Percentiles rank a stretch among this genome's conserved stretches.
Conservation (phyloP, 371 early-diverging fungal genomes). For the Mucor ambiguus region DNA sequence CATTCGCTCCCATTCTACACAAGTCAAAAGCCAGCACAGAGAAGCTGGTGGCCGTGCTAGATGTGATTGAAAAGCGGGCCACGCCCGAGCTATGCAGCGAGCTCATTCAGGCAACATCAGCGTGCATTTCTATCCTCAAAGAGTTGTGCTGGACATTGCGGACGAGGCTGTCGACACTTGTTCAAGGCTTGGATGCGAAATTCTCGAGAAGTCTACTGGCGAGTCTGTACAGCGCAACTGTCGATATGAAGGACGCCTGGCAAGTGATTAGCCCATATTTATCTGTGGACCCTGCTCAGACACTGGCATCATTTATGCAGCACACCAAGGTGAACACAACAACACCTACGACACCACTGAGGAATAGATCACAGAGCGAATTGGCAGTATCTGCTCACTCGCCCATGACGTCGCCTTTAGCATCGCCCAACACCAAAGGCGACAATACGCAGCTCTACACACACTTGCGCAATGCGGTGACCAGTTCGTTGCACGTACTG, state of each 20-base stretch:
- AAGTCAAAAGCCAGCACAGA: slow-evolving; percentile 28
- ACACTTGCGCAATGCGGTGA: slow-evolving; percentile 39
- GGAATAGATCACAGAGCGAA: slow-evolving; percentile 33
- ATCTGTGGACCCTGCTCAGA: slow-evolving; percentile 13
- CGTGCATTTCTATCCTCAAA: slow-evolving; percentile 26
- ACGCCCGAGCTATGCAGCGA: slow-evolving; percentile 13
- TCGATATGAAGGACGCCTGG: slow-evolving; percentile 58
- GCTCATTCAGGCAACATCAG: slow-evolving; percentile 14
- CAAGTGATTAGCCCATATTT: slow-evolving; percentile 36
- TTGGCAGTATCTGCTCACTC: slow-evolving; percentile 14
- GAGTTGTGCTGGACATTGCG: slow-evolving; percentile 30
- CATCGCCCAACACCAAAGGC: slow-evolving; percentile 13
- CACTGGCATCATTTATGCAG: slow-evolving; percentile 1
- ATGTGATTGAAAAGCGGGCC: slow-evolving; percentile 12
- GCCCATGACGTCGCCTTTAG: slow-evolving; percentile 23
- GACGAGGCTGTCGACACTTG: slow-evolving; percentile 28
- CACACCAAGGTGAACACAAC: not conserved
- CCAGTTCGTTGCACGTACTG: slow-evolving; percentile 41
- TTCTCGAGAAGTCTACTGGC: slow-evolving; percentile 48
- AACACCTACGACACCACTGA: not conserved
- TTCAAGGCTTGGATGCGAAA: slow-evolving; percentile 46
- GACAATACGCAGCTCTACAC: slow-evolving; percentile 36
- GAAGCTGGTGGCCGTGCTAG: slow-evolving; percentile 18
- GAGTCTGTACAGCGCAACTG: slow-evolving; percentile 50
- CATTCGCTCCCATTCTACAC: slow-evolving; percentile 24